Base-by-base conservation (phyloP, 306 rosid species). In the Herpetospermum pedunculosum region DNA sequence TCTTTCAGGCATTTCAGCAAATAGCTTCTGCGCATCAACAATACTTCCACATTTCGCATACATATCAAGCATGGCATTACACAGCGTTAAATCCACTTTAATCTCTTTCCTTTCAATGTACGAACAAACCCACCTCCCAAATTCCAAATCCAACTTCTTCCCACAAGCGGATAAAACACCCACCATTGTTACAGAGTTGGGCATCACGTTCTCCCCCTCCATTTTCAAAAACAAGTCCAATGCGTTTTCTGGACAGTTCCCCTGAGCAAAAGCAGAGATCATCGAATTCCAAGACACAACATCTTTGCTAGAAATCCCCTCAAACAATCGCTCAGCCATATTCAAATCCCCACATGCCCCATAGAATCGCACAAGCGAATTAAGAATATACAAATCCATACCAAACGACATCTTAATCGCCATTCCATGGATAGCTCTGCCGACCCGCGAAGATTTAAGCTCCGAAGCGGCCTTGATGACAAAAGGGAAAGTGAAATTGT, bases 201-300 rank as follows among this genome's bases (percentile, higher is more conserved):
- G 94, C 63, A 65, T 85, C 79, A 88, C 73, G 60, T 78, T 81
- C 77, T 81, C 74, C 9, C 29, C 47, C 75, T 81, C 84, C 91
- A 86, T 88, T 80, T 77, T 78, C 79, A 69, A 68, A 70, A 83
- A 86, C 76, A 86, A 77, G 50, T 74, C 80, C 77, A 83, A 75
- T 8, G 91, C 91, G 76, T 68, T 79, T 43, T 81, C 79, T 0
- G 87, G 86, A 32, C 47, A 78, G 8, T 83, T 82, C 16, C 90
- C 83, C 76, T 74, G 85, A 21, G 77, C 77, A 44, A 79, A 84
- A 72, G 83, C 83, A 2, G 46, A 80, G 53, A 88, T 86, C 75
- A 88, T 81, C 59, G 94, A 85, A 69, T 88, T 88, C 94, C 91
- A 88, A 59, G 89, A 84, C 37, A 86, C 94, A 14, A 88, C 79